These are phyloP conservation scores for Aureobasidium sp. DNA, from an alignment of 2,329 filamentous ascomycete genomes.

Conservation along the genomic window DNA sequence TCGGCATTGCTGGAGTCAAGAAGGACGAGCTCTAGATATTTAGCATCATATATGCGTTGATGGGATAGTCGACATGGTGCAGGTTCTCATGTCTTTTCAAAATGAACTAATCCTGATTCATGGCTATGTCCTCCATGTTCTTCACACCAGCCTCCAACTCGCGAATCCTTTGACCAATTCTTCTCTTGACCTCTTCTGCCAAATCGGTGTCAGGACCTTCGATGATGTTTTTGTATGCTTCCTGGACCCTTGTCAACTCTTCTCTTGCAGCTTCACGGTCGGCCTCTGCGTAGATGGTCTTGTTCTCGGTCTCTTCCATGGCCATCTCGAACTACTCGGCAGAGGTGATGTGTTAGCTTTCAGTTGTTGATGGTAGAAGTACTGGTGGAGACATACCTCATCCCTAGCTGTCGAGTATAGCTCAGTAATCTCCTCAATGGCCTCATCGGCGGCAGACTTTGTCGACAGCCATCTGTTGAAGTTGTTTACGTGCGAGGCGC, in stretches of 20 bases:
- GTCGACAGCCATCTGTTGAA: slow-evolving; percentile 23
- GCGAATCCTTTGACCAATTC: slow-evolving; percentile 45
- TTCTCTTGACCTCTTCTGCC: slow-evolving; percentile 44
- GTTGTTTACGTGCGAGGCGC: slow-evolving; percentile 23
- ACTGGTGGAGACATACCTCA: slow-evolving; percentile 19
- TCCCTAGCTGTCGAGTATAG: slow-evolving; percentile 33
- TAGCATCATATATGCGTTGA: not conserved
- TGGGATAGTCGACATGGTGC: not conserved
- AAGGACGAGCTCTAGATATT: slow-evolving; percentile 29
- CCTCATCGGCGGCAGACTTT: slow-evolving; percentile 30
- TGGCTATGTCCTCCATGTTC: slow-evolving; percentile 45
- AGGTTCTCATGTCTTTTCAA: not conserved
- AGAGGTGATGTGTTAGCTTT: not conserved
- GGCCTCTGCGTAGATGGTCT: slow-evolving; percentile 48
- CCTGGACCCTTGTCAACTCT: slow-evolving; percentile 44
- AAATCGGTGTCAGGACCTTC: slow-evolving; percentile 35
- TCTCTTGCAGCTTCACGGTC: slow-evolving; percentile 48
- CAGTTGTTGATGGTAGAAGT: not conserved
- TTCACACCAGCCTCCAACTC: slow-evolving; percentile 47
- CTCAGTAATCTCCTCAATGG: slow-evolving; percentile 37
- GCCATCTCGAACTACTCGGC: slow-evolving; percentile 41
- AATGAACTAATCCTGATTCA: slow-evolving; percentile 38
- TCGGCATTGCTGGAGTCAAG: slow-evolving; percentile 69
- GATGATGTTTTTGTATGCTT: slow-evolving; percentile 39
- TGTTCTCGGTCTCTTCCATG: slow-evolving; percentile 46